These are phyloP conservation scores for Kluyveromyces lactis DNA, from an alignment of 805 yeast species.

Conservation along the genomic window DNA sequence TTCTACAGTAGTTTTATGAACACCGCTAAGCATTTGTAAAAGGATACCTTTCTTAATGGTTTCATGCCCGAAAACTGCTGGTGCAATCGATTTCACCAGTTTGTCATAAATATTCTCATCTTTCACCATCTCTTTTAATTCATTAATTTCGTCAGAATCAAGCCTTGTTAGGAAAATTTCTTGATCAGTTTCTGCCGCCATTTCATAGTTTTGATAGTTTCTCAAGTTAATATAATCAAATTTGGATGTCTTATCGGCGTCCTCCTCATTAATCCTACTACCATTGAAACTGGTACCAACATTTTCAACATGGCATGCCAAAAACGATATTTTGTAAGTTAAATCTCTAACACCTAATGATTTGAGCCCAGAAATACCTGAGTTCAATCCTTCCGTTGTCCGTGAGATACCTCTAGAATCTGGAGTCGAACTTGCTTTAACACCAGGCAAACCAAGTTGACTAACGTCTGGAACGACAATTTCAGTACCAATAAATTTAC, in stretches of 20 bases:
- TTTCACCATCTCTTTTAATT: constrained; percentile 82
- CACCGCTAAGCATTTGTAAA: constrained; percentile 88
- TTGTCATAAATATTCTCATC: constrained; percentile 79
- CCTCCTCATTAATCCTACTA: constrained; percentile 8
- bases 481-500: constrained; percentile 88
- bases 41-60: constrained; percentile 86
- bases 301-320: constrained; percentile 85
- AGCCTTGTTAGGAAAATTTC: constrained; percentile 71
- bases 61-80: constrained; percentile 95
- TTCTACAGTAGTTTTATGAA: constrained; percentile 86
- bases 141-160: constrained; percentile 74
- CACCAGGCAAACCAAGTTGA: constrained; percentile 91
- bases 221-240: constrained; percentile 10
- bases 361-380: constrained; percentile 84
- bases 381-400: constrained; percentile 55
- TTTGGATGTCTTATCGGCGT: constrained; percentile 11
- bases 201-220: constrained; percentile 22
- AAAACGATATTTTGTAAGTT: constrained; percentile 83
- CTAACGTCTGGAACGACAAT: constrained; percentile 92
- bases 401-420: constrained; percentile 44
- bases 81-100: constrained; percentile 83
- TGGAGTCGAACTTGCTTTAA: constrained; percentile 74
- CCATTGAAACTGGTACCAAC: constrained; percentile 28
- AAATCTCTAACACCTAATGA: constrained; percentile 91
- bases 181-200: constrained; percentile 52